Evolutionary conservation across 1,284 basidiomycete genomes (phyloP).

Genomic region (Athelia sp.): DNA sequence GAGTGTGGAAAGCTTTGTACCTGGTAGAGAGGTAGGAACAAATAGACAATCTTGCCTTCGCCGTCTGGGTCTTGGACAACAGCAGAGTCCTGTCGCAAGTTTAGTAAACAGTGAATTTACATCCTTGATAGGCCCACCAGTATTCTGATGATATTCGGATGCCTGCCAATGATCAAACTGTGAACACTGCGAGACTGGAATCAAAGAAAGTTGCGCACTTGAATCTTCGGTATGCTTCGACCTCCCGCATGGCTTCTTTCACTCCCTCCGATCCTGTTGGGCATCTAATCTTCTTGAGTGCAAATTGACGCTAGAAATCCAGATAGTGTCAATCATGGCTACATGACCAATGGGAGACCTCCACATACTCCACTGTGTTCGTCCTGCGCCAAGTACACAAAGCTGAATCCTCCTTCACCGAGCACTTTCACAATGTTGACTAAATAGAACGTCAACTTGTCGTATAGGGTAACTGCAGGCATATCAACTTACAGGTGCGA

Average conservation of each 20-base stretch:
- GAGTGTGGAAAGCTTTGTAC: no score
- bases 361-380: constrained; percentile 68
- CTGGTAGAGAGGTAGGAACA: constrained; percentile 88
- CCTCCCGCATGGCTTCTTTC: constrained; percentile 83
- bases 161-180: constrained; percentile 37
- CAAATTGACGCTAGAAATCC: constrained; percentile 69
- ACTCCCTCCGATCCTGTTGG: constrained; percentile 79
- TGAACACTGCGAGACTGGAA: constrained; percentile 2
- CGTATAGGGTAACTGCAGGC: no score
- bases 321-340: background rate
- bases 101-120: constrained; percentile 2
- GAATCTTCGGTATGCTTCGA: constrained; percentile 88
- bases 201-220: constrained; percentile 51
- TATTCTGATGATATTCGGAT: constrained; percentile 87
- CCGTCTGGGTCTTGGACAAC: constrained; percentile 89
- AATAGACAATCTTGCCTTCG: constrained; percentile 93
- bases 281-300: constrained; percentile 91
- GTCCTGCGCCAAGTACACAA: constrained; percentile 90
- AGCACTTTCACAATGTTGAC: constrained; percentile 87
- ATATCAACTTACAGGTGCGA: constrained; percentile 69
- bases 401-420: constrained; percentile 94
- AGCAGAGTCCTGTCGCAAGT: constrained; percentile 69
- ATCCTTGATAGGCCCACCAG: constrained; percentile 39
- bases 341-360: background rate
- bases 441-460: background rate